Evolutionary conservation across 345 rosid genomes (phyloP).

Genomic region (Luvunga scandens): DNA sequence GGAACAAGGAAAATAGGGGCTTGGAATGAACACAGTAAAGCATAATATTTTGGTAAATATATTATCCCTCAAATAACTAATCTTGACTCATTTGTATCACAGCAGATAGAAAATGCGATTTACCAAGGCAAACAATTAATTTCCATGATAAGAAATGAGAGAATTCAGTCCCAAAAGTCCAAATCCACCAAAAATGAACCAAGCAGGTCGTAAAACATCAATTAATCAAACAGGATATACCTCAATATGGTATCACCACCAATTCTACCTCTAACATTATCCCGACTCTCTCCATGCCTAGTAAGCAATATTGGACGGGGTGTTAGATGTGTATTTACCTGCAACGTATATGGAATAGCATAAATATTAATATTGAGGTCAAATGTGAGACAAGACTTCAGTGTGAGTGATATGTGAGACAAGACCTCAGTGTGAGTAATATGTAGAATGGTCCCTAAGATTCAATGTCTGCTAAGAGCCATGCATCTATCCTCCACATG

Average conservation of each 20-base stretch:
- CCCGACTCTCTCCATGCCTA: slow-evolving; percentile 97
- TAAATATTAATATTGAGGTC: slow-evolving; percentile 9
- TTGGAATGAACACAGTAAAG: neutral
- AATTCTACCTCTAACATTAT: slow-evolving; percentile 95
- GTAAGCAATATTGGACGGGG: slow-evolving; percentile 98
- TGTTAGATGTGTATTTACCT: slow-evolving; percentile 98
- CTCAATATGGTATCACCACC: slow-evolving; percentile 91
- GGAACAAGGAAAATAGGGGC: neutral
- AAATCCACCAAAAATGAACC: neutral
- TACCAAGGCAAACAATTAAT: neutral
- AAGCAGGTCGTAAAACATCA: neutral
- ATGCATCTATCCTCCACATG: neutral
- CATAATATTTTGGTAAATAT: neutral
- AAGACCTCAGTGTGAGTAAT: neutral
- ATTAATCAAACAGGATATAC: slow-evolving; percentile 29
- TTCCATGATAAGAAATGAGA: neutral
- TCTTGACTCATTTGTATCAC: neutral
- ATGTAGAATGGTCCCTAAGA: neutral
- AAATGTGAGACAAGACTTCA: neutral
- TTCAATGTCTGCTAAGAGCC: neutral
- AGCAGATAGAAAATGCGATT: neutral
- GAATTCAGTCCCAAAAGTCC: neutral
- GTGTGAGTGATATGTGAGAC: neutral
- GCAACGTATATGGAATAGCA: slow-evolving; percentile 16
- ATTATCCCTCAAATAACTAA: neutral